A percentile compares a stretch with the other conserved stretches of the same genome.
phyloP scores from a whole-genome alignment of 352 stramenopile species.

The Thalassiosira livingstoniorum region DNA sequence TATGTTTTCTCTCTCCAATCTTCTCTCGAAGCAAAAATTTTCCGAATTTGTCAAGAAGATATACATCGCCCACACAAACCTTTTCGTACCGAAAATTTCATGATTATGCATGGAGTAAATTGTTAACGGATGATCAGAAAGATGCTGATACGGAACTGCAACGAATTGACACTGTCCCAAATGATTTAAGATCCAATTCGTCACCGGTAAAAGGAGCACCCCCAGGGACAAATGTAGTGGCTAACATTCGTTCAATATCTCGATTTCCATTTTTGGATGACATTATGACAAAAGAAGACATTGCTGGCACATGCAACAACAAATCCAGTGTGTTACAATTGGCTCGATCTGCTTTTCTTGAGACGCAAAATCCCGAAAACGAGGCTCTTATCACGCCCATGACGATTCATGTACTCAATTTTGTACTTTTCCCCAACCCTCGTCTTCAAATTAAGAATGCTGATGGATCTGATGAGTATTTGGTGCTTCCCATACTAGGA shows the following conservation, averaged over 20 bases:
- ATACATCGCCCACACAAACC: not conserved
- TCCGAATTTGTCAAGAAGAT: not conserved
- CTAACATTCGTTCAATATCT: conserved; percentile 54
- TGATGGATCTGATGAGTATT: not conserved
- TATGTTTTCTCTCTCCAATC: no score
- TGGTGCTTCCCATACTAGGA: conserved; percentile 72
- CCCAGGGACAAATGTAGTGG: conserved; percentile 58
- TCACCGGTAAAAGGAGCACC: conserved; percentile 50
- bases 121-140: conserved; percentile 21
- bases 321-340: conserved; percentile 47
- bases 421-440: conserved; percentile 71
- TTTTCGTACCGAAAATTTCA: conserved; percentile 64
- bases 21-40: no score
- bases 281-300: no score
- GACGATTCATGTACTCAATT: conserved; percentile 82
- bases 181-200: conserved; percentile 48
- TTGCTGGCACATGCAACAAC: not conserved
- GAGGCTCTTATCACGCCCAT: conserved; percentile 32
- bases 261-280: conserved; percentile 19
- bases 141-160: no score
- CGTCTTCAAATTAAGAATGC: conserved; percentile 16
- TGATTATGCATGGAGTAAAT: conserved; percentile 59
- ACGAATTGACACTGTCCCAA: conserved; percentile 26
- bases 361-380: conserved; percentile 54
- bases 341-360: conserved; percentile 68